Conservation (phyloP, 768 basidiomycete species). For the Collybia sordida region DNA sequence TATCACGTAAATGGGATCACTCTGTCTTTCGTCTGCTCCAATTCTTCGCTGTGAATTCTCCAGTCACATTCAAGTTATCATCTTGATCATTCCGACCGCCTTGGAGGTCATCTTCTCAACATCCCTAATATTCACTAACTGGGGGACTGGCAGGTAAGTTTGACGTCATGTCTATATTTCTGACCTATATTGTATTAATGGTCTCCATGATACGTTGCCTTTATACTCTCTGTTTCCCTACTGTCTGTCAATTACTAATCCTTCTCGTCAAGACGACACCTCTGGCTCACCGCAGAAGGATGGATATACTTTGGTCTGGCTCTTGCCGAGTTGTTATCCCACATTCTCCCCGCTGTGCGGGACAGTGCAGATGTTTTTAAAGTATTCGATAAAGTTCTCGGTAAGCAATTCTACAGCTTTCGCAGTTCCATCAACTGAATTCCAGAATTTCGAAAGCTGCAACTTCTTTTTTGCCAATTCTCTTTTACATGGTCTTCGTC, state of each 20-base stretch:
- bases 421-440: not conserved
- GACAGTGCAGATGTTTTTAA: slow-evolving; percentile 45
- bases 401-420: slow-evolving; percentile 35
- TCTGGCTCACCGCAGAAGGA: slow-evolving; percentile 62
- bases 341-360: slow-evolving; percentile 51
- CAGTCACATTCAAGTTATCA: slow-evolving; percentile 39
- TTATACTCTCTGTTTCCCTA: not conserved
- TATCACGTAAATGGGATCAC: slow-evolving; percentile 42
- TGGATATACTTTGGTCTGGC: slow-evolving; percentile 59
- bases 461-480: slow-evolving; percentile 62
- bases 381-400: slow-evolving; percentile 57
- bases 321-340: slow-evolving; percentile 60
- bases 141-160: slow-evolving; percentile 50
- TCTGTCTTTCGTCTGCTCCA: slow-evolving; percentile 69
- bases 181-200: not conserved
- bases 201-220: not conserved
- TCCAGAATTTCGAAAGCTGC: slow-evolving; percentile 34
- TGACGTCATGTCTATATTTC: not conserved
- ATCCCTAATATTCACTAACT: slow-evolving; percentile 47
- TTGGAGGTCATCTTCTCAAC: slow-evolving; percentile 63
- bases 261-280: slow-evolving; percentile 41
- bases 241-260: not conserved
- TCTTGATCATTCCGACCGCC: slow-evolving; percentile 61
- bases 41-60: slow-evolving; percentile 71
- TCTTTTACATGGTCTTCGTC: slow-evolving; percentile 63